Base-by-base conservation (phyloP, 768 basidiomycete species). In the Mycena metata region DNA sequence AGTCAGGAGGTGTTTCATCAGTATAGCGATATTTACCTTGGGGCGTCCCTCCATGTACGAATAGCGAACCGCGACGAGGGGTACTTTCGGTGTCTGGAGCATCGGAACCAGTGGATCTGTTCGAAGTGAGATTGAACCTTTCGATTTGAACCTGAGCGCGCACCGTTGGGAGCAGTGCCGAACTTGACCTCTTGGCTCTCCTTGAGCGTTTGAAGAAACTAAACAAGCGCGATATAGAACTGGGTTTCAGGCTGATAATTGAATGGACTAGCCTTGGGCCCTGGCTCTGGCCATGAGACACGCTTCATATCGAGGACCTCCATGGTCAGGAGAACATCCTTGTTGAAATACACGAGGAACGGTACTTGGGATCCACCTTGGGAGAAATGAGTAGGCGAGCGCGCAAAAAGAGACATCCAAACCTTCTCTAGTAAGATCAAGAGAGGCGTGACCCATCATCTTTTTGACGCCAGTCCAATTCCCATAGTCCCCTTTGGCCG, bases 401-500 rank as follows among this genome's bases (percentile, higher is more conserved):
- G 33, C 15, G 8, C 45, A 43, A 19, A 21, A 1, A 8, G 3
- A 17, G 6, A 6, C 11, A 19, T 17, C 2, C 52, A 7, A 59
- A 75, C 74, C 74, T 56, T 72, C 68, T 30, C 43, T 42, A n/a
- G 74, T 75, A 17, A 75, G 57, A 43, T 75, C 74, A 2, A 74
- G 45, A 35, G 55, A 21, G 13, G 69, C 73, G 5, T 68, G 66
- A n/a, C 56, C 43, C 73, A 74, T 75, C 24, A 66, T 73, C 24
- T 61, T 52, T 50, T 75, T 74, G 19, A 62, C 49, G 33, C 72
- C 75, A 43, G 65, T 60, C 73, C 75, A 72, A 15, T 70, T 63
- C 17, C 71, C 70, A 5, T 30, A 13, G 5, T 50, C 64, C 17
- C 61, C 67, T 19, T 46, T 12, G 7, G 71, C 63, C 16, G 71